phyloP scores from a whole-genome alignment of 1,284 basidiomycete species.

The Dichomitus squalens region DNA sequence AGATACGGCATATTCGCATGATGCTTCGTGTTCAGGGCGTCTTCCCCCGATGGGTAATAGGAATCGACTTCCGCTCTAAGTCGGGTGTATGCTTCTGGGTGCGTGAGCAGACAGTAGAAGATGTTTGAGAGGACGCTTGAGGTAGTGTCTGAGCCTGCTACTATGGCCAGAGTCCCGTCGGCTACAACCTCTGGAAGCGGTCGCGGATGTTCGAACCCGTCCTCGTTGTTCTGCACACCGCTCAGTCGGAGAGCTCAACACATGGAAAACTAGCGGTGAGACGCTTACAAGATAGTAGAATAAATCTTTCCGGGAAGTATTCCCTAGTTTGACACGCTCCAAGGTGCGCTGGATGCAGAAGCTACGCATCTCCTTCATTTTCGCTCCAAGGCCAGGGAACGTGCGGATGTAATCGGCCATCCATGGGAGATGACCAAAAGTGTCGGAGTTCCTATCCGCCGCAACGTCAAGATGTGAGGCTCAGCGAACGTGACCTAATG shows the following conservation, averaged over 20 bases:
- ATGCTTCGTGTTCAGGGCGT: constrained; percentile 28
- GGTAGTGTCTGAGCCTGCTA: constrained; percentile 39
- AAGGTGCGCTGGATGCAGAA: constrained; percentile 20
- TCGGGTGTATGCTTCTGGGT: constrained; percentile 26
- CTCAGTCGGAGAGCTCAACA: background rate
- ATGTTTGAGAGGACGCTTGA: constrained; percentile 26
- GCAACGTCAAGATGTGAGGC: background rate
- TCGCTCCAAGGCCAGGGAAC: constrained; percentile 20
- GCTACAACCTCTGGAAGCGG: constrained; percentile 23
- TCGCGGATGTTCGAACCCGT: constrained; percentile 21
- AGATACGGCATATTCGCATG: constrained; percentile 35
- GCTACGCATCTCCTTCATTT: constrained; percentile 23
- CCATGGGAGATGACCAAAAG: constrained; percentile 30
- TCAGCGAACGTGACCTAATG: background rate
- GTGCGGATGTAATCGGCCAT: constrained; percentile 23
- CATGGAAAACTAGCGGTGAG: constrained; percentile 1
- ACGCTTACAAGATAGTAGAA: constrained; percentile 25
- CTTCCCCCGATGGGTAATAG: constrained; percentile 31
- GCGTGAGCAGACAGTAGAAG: constrained; percentile 28
- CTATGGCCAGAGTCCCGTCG: constrained; percentile 25
- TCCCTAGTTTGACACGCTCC: constrained; percentile 19
- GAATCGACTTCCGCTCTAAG: constrained; percentile 34
- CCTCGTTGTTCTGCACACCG: constrained; percentile 27
- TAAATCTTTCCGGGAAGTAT: constrained; percentile 23
- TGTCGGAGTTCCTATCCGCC: constrained; percentile 19